Percentiles rank a stretch among this genome's conserved stretches.
Evolutionary conservation across 805 yeast genomes (phyloP).

Genomic region (Hanseniaspora osmophila): DNA sequence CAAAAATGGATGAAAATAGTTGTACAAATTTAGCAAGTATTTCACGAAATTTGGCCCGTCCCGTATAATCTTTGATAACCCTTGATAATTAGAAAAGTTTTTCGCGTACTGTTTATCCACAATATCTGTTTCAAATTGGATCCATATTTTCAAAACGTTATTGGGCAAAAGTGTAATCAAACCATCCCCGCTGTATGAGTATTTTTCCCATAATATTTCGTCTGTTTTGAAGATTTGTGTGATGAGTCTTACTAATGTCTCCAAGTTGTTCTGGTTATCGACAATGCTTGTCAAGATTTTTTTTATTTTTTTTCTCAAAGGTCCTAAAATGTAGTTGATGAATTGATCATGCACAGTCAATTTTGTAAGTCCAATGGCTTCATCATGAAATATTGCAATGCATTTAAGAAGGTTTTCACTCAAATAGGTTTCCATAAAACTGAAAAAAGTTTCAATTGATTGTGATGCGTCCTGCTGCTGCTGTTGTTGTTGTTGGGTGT

Average conservation of each 20-base stretch:
- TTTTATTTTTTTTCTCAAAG: constrained; percentile 30
- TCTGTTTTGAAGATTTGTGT: constrained; percentile 29
- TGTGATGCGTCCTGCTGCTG: constrained; percentile 23
- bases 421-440: constrained; percentile 34
- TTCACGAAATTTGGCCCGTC: constrained; percentile 28
- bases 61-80: constrained; percentile 9
- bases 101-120: constrained; percentile 32
- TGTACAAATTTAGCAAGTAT: constrained; percentile 31
- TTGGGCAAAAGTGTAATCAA: constrained; percentile 16
- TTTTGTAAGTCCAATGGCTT: constrained; percentile 13
- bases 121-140: constrained; percentile 31
- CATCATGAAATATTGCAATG: constrained; percentile 27
- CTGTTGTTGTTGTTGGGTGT: constrained; percentile 27
- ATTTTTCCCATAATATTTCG: constrained; percentile 22
- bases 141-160: constrained; percentile 31
- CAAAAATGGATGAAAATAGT: constrained; percentile 28
- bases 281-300: constrained; percentile 21
- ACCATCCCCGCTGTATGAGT: constrained; percentile 30
- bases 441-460: constrained; percentile 39
- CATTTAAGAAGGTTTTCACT: constrained; percentile 27
- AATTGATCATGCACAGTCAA: constrained; percentile 26
- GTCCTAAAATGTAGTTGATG: constrained; percentile 25
- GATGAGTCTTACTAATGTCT: constrained; percentile 22
- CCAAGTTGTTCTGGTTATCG: constrained; percentile 27
- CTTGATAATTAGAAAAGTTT: constrained; percentile 22